These are phyloP conservation scores for Ophiocordyceps sinensis DNA, from an alignment of 2,329 filamentous ascomycete species.

Conservation along the genomic window DNA sequence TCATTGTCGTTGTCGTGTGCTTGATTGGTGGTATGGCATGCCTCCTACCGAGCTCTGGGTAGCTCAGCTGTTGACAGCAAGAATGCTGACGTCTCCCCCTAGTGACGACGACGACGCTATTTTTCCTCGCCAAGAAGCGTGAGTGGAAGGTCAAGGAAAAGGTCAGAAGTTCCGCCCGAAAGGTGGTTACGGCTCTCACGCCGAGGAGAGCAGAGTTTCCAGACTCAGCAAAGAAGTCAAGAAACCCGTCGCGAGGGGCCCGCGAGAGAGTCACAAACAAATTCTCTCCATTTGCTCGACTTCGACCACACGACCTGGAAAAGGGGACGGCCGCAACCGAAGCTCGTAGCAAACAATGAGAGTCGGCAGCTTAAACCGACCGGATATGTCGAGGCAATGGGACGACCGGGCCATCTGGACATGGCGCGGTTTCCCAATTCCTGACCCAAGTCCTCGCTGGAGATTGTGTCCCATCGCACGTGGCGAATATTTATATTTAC, in stretches of 20 bases:
- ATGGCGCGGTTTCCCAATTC: no score
- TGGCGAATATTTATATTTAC: conserved; percentile 36
- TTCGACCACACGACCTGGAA: conserved; percentile 41
- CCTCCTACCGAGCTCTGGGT: neutral
- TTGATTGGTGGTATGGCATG: conserved; percentile 50
- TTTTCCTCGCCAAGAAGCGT: conserved; percentile 69
- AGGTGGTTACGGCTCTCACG: conserved; percentile 47
- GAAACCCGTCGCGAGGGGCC: conserved; percentile 13
- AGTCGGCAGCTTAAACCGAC: conserved; percentile 5
- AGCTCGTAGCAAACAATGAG: conserved; percentile 18
- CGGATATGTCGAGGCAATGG: neutral
- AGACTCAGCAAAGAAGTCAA: conserved; percentile 35
- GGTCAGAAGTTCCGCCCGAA: conserved; percentile 52
- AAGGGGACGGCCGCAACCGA: conserved; percentile 33
- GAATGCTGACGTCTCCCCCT: conserved; percentile 5
- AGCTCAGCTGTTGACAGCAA: neutral
- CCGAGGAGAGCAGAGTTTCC: conserved; percentile 47
- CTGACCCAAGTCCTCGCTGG: no score
- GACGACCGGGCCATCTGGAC: no score
- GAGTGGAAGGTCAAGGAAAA: conserved; percentile 69
- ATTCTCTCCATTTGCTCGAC: conserved; percentile 42
- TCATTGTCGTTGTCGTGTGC: conserved; percentile 52
- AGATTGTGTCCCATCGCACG: neutral
- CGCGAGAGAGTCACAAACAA: conserved; percentile 35
- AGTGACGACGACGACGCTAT: conserved; percentile 55